Evolutionary conservation across 306 rosid species (phyloP), one percentile per base, ranked within the genome.

Genomic region (Medicago arabica): DNA sequence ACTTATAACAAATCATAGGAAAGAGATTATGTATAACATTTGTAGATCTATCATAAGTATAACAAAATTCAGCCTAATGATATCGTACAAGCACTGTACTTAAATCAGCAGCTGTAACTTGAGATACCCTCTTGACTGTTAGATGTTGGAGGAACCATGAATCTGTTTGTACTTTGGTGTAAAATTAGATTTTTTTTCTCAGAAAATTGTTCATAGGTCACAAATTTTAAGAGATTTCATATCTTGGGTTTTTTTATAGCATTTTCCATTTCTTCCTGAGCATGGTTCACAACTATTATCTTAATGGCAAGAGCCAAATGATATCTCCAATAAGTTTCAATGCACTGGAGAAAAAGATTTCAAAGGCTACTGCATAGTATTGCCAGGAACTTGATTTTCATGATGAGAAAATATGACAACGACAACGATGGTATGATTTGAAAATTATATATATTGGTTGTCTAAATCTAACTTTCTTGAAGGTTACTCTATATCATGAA

Each of bases 1-100:
- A 74, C 84, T 71, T 23, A 71, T 74, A 82, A 72, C 68, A 81
- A 75, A 57, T 69, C 74, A 23, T 87, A 86, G 92, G 84, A 83
- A 86, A 91, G 84, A 83, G 77, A 81, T 36, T 50, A 55, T 85
- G 80, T 80, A 34, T 34, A 73, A 68, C 71, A 60, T 65, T 38
- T 79, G 83, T 71, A 67, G 65, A 74, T 65, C 53, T 69, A 55
- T 82, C 75, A 61, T 61, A 61, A 61, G 12, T 11, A 49, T 83
- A 71, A 75, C 84, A 72, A 80, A 57, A 68, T 54, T 69, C 71
- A 69, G 67, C 76, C 63, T 51, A 69, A 58, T 62, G 63, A 81
- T 79, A 38, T 79, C 18, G 51, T 59, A 82, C 53, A 43, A 10
- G 2, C 39, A 38, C 47, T 77, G 75, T 49, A 62, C 66, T 80